Base-by-base conservation (phyloP, 352 stramenopile genomes). In the Pythium myriotylum region DNA sequence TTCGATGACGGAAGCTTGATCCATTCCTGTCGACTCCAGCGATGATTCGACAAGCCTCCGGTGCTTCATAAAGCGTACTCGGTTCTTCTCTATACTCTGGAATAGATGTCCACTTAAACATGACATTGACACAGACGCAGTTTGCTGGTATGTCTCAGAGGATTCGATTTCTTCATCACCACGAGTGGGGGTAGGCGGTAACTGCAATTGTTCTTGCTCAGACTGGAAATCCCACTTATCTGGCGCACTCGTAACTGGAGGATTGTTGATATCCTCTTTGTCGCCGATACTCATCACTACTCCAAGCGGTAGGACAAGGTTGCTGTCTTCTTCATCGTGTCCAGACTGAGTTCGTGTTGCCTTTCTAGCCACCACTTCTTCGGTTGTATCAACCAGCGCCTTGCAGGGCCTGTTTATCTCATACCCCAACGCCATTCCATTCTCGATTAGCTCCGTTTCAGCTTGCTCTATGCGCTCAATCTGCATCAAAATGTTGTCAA, bases 1-100 rank as follows among this genome's bases (percentile, higher is more conserved):
- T 63, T 90, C 81, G 48, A 90, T 81, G 20, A 90, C 71, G 4
- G 67, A 70, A 33, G 51, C 73, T 59, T 90, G 81, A 32, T 80
- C 39, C 76, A 88, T 84, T 17, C 79, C 79, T 2, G 79, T 82
- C 7, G 78, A 70, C 24, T 76, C 60, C 3, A 90, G 51, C 3
- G 81, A 86, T 22, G 81, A 67, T 43, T 90, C 81, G 1, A 78
- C 81, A 24, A 90, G 63, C 35, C 62, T 65, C 17, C 79, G 75
- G 48, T 90, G 75, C 22, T 78, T 76, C 26, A 75, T 39, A 47
- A 88, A 90, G 41, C 83, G 76, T 17, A 61, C 62, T 23, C 70
- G 60, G 29, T 59, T 73, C 23, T 83, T 86, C 48, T 90, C 79
- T 16, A 90, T 83, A 12, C 14, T 26, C 14, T 67, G 59, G 32